A percentile compares a stretch with the other conserved stretches of the same genome.
These are phyloP conservation scores for Thuidium tamariscinum DNA, from an alignment of 225 moss, liverwort and hornwort genomes.

Conservation along the genomic window DNA sequence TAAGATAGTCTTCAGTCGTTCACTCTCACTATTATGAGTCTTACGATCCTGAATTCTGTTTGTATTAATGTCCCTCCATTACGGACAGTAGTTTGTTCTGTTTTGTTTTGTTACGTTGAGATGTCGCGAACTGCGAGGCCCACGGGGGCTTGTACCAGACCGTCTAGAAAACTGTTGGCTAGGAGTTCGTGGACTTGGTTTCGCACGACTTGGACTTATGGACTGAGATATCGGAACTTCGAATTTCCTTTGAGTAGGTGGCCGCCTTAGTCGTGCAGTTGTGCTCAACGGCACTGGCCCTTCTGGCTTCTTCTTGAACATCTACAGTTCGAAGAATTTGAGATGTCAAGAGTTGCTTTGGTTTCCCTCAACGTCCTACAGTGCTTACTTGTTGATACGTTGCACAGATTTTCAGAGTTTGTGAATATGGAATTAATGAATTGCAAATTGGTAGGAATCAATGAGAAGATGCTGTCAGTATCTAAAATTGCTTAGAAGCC, in stretches of 20 bases:
- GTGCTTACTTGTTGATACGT: not conserved
- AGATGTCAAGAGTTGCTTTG: no score
- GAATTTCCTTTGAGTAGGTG: not conserved
- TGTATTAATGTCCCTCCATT: not conserved
- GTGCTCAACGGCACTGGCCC: not conserved
- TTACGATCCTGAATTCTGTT: not conserved
- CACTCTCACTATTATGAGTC: not conserved
- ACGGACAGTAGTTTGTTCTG: not conserved
- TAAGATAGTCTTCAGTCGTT: not conserved
- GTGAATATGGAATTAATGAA: not conserved
- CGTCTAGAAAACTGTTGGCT: not conserved
- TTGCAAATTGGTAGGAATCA: not conserved
- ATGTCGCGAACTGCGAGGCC: not conserved
- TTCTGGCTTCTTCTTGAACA: no score
- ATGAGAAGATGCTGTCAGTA: not conserved
- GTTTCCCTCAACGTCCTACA: no score
- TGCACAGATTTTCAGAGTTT: not conserved
- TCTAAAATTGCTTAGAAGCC: not conserved
- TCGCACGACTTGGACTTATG: not conserved
- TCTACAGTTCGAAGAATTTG: no score
- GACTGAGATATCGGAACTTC: not conserved
- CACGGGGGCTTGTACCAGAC: not conserved
- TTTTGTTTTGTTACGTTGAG: not conserved
- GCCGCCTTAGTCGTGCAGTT: not conserved
- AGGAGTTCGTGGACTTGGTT: not conserved